These are phyloP conservation scores for Croton laevigatus DNA, from an alignment of 441 rosid genomes.

Conservation along the genomic window DNA sequence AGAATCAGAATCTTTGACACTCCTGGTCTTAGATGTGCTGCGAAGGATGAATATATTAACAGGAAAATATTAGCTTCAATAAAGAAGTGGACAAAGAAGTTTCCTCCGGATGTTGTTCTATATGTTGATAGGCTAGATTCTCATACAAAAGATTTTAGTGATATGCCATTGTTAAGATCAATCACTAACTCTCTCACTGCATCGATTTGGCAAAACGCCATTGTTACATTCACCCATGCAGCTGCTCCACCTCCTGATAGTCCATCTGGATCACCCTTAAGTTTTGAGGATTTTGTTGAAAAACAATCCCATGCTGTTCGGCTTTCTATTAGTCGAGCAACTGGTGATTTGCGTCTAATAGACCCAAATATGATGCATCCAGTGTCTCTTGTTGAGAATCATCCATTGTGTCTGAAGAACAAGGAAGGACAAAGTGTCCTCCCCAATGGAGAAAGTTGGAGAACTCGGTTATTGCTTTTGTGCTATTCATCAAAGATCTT, in stretches of 20 bases:
- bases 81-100: slow-evolving; percentile 56
- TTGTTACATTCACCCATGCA: slow-evolving; percentile 74
- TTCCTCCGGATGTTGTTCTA: slow-evolving; percentile 72
- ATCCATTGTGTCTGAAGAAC: slow-evolving; percentile 38
- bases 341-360: slow-evolving; percentile 50
- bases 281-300: slow-evolving; percentile 54
- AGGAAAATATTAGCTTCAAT: slow-evolving; percentile 51
- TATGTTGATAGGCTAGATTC: slow-evolving; percentile 72
- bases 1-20: slow-evolving; percentile 63
- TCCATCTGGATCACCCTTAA: slow-evolving; percentile 46
- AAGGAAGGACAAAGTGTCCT: slow-evolving; percentile 42
- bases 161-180: slow-evolving; percentile 44
- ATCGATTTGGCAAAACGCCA: slow-evolving; percentile 66
- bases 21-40: slow-evolving; percentile 62
- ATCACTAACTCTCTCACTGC: slow-evolving; percentile 52
- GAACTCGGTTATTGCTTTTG: slow-evolving; percentile 52
- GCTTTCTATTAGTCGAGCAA: slow-evolving; percentile 55
- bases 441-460: slow-evolving; percentile 57
- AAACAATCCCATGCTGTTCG: slow-evolving; percentile 55
- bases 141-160: slow-evolving; percentile 40
- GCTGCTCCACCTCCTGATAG: slow-evolving; percentile 61
- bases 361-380: slow-evolving; percentile 53
- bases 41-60: slow-evolving; percentile 47
- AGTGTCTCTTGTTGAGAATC: slow-evolving; percentile 70
- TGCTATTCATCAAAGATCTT: slow-evolving; percentile 66